These are phyloP conservation scores for Pyronema domesticum DNA, from an alignment of 495 filamentous ascomycete genomes.

Conservation along the genomic window DNA sequence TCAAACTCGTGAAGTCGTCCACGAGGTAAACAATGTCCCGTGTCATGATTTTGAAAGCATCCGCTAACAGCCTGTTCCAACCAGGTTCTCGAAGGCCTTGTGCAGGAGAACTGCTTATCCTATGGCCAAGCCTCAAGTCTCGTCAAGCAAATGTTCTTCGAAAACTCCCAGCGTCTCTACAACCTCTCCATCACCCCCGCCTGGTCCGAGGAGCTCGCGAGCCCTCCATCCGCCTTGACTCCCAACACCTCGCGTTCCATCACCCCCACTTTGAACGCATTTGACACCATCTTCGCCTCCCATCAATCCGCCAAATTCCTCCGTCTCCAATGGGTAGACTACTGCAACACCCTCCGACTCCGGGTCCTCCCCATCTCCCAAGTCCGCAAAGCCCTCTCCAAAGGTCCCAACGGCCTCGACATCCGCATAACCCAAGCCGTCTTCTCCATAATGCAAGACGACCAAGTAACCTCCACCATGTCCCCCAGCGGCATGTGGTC, in stretches of 20 bases:
- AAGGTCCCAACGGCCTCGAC: constrained; percentile 23
- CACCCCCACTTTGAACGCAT: not conserved
- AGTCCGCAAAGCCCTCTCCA: not conserved
- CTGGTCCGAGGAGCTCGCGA: not conserved
- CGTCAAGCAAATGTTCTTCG: constrained; percentile 44
- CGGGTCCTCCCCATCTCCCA: constrained; percentile 35
- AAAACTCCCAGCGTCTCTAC: constrained; percentile 49
- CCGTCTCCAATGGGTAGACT: constrained; percentile 65
- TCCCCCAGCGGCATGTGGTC: constrained; percentile 37
- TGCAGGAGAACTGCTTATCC: constrained; percentile 36
- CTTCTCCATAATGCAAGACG: constrained; percentile 42
- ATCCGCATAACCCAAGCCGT: constrained; percentile 39
- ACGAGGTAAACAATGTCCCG: constrained; percentile 28
- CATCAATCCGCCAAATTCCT: constrained; percentile 35
- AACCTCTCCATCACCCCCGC: constrained; percentile 23
- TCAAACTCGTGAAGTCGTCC: constrained; percentile 58
- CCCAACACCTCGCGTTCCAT: not conserved
- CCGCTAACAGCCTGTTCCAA: not conserved
- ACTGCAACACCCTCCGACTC: constrained; percentile 48
- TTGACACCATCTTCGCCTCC: not conserved
- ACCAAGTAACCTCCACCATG: constrained; percentile 17
- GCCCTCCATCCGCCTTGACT: constrained; percentile 5
- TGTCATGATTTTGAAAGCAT: constrained; percentile 27
- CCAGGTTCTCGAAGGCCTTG: constrained; percentile 43
- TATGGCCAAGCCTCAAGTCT: constrained; percentile 35